A percentile compares a stretch with the other conserved stretches of the same genome.
Conservation (phyloP, 164 flowering plant species). For the Aristolochia californica region DNA sequence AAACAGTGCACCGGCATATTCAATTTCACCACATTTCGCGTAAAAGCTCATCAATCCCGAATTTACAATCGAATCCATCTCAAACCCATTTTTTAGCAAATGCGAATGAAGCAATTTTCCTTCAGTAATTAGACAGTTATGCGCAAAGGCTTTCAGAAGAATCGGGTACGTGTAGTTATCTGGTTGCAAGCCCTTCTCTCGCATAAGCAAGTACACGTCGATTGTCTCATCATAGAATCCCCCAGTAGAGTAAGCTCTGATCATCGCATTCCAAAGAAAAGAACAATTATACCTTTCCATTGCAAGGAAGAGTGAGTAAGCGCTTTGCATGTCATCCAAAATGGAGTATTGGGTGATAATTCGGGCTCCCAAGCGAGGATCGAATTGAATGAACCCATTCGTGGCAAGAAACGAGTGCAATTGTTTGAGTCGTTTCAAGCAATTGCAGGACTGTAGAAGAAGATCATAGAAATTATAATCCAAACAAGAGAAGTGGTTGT, state of each 20-base stretch:
- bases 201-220: constrained; percentile 28
- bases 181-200: constrained; percentile 15
- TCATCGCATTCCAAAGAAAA: constrained; percentile 39
- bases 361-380: constrained; percentile 16
- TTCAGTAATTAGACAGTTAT: constrained; percentile 6
- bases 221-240: constrained; percentile 15
- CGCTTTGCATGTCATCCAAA: constrained; percentile 3
- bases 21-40: constrained; percentile 20
- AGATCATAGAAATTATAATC: constrained; percentile 4
- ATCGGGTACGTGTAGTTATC: constrained; percentile 35
- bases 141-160: constrained; percentile 33
- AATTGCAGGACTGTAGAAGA: constrained; percentile 13
- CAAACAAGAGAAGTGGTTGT: too few relatives aligned
- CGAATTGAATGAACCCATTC: constrained; percentile 7
- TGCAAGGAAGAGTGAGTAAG: constrained; percentile 21
- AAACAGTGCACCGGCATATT: constrained; percentile 22
- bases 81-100: constrained; percentile 24
- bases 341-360: constrained; percentile 15
- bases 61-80: constrained; percentile 24
- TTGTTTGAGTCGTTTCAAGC: constrained; percentile 13
- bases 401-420: constrained; percentile 18
- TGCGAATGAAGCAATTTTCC: constrained; percentile 28
- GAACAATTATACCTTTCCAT: constrained; percentile 11
- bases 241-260: constrained; percentile 28
- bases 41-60: constrained; percentile 32